Evolutionary conservation across 257 asterid species (phyloP).

Genomic region (Datura wrightii): DNA sequence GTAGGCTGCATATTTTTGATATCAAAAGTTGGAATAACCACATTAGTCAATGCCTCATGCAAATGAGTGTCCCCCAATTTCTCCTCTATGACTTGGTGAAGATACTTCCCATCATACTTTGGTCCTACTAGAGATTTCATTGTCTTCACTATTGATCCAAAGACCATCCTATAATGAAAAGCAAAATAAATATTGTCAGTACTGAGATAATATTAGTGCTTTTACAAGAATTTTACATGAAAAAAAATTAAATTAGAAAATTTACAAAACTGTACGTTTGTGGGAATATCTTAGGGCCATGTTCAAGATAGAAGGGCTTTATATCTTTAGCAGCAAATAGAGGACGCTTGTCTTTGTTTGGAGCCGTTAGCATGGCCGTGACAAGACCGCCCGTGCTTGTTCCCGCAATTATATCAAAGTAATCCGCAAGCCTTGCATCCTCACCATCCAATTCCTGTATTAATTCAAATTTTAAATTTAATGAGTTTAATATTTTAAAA

Average conservation of each 20-base stretch:
- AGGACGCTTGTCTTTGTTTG: constrained; percentile 56
- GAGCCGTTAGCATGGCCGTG: constrained; percentile 69
- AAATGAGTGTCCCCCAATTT: constrained; percentile 45
- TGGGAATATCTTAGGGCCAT: constrained; percentile 68
- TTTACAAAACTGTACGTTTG: constrained; percentile 42
- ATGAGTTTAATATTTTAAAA: too few species aligned
- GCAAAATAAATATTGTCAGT: neutral
- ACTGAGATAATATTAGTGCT: neutral
- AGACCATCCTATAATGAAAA: neutral
- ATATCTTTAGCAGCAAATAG: constrained; percentile 64
- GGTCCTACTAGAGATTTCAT: constrained; percentile 55
- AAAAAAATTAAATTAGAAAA: neutral
- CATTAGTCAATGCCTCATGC: constrained; percentile 62
- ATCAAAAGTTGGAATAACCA: constrained; percentile 74
- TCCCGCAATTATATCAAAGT: constrained; percentile 65
- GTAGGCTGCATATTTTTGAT: constrained; percentile 67
- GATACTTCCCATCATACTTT: constrained; percentile 59
- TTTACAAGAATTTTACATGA: neutral
- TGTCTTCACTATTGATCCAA: constrained; percentile 33
- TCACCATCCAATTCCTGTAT: constrained; percentile 57
- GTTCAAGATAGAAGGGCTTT: constrained; percentile 59
- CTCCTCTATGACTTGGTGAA: constrained; percentile 46
- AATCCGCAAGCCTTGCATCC: constrained; percentile 57
- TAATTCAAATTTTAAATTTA: neutral
- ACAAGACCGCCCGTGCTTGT: constrained; percentile 74